Percentiles rank a stretch among this genome's conserved stretches.
Conservation (phyloP, 768 basidiomycete species). For the Psilocybe azurescens region DNA sequence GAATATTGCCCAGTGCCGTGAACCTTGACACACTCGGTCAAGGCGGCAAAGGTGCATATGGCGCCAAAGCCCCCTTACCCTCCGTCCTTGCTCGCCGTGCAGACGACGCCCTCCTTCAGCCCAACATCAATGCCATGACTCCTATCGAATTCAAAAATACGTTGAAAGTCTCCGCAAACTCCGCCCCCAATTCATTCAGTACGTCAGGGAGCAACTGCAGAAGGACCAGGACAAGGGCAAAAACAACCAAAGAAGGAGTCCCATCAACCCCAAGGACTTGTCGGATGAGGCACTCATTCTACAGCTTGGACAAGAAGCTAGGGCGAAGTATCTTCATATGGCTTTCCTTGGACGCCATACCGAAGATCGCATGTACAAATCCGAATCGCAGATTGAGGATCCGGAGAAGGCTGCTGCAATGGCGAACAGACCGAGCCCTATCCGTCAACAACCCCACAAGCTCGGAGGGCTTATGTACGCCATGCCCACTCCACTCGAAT, state of each 20-base stretch:
- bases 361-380: slow-evolving; percentile 18
- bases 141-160: slow-evolving; percentile 62
- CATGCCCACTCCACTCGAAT: slow-evolving; percentile 57
- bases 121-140: slow-evolving; percentile 67
- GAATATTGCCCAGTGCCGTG: slow-evolving; percentile 1
- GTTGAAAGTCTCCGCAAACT: slow-evolving; percentile 59
- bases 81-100: not conserved
- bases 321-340: slow-evolving; percentile 22
- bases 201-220: slow-evolving; percentile 34
- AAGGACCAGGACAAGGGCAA: slow-evolving; percentile 14
- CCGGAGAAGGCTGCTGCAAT: slow-evolving; percentile 8
- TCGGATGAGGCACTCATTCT: slow-evolving; percentile 21
- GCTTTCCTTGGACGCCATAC: slow-evolving; percentile 27
- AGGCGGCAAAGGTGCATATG: slow-evolving; percentile 28
- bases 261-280: slow-evolving; percentile 7
- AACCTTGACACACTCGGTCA: slow-evolving; percentile 13
- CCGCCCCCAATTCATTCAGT: slow-evolving; percentile 60
- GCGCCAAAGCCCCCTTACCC: slow-evolving; percentile 15
- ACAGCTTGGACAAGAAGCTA: slow-evolving; percentile 14
- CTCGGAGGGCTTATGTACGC: slow-evolving; percentile 68
- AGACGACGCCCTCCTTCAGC: slow-evolving; percentile 27
- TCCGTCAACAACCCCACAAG: slow-evolving; percentile 71
- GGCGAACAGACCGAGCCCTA: slow-evolving; percentile 33
- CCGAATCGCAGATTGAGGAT: slow-evolving; percentile 15
- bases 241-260: not conserved